phyloP scores from a whole-genome alignment of 495 filamentous ascomycete species.

The Choiromyces venosus region DNA sequence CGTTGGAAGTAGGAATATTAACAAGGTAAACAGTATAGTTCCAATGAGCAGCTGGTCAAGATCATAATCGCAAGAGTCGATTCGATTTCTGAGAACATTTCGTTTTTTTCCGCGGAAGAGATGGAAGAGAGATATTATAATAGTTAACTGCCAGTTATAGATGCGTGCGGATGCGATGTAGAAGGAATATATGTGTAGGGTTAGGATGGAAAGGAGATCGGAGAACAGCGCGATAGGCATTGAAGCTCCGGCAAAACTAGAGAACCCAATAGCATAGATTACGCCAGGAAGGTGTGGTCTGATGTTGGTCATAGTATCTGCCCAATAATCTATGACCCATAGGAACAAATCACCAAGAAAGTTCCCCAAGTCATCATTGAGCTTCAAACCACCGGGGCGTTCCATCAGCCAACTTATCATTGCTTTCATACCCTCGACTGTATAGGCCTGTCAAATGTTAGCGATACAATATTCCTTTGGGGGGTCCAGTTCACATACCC shows the following conservation, averaged over 20 bases:
- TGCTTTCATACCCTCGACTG: conserved; percentile 77
- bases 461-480: not conserved
- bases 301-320: conserved; percentile 52
- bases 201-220: conserved; percentile 84
- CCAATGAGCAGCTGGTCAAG: conserved; percentile 95
- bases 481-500: conserved; percentile 37
- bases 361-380: conserved; percentile 87
- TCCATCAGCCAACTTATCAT: conserved; percentile 96
- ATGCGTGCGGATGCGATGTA: conserved; percentile 95
- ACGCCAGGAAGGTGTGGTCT: conserved; percentile 74
- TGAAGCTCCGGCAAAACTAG: conserved; percentile 88
- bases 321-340: conserved; percentile 99
- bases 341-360: conserved; percentile 93
- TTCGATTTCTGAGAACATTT: conserved; percentile 93
- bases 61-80: conserved; percentile 98
- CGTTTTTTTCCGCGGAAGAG: conserved; percentile 96
- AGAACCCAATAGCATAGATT: conserved; percentile 89
- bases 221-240: conserved; percentile 97
- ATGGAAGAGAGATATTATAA: conserved; percentile 94
- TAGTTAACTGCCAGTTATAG: conserved; percentile 96
- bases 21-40: conserved; percentile 90
- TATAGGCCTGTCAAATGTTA: conserved; percentile 52
- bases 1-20: conserved; percentile 92
- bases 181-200: conserved; percentile 94
- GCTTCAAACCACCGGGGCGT: conserved; percentile 94